These are phyloP conservation scores for Poa annua DNA, from an alignment of 176 grass and related monocot genomes.

Conservation along the genomic window DNA sequence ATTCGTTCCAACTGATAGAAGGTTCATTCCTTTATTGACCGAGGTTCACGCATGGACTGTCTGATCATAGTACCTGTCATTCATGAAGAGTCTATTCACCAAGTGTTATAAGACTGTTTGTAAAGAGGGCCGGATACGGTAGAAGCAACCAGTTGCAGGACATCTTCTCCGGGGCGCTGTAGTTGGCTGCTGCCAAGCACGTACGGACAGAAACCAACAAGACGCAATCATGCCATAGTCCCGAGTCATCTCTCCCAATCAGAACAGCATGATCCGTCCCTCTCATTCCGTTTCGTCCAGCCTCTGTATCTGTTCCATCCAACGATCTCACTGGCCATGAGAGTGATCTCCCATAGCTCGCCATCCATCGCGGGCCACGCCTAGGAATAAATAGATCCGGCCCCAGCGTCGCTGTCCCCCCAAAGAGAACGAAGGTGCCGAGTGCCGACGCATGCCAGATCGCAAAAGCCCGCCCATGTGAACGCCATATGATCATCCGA, in stretches of 20 bases:
- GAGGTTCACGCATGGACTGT: background rate
- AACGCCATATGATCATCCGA: constrained; percentile 6
- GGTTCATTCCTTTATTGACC: constrained; percentile 35
- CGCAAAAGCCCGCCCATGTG: constrained; percentile 32
- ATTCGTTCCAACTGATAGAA: constrained; percentile 48
- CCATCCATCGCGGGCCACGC: constrained; percentile 12
- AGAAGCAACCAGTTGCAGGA: too few relatives aligned
- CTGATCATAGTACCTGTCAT: background rate
- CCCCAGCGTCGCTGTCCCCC: constrained; percentile 9
- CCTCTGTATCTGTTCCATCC: constrained; percentile 17
- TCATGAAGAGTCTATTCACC: background rate
- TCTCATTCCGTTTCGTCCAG: background rate
- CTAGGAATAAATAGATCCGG: constrained; percentile 34
- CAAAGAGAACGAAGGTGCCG: constrained; percentile 10
- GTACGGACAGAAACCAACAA: constrained; percentile 17
- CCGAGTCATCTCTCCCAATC: constrained; percentile 11
- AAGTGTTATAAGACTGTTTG: too few relatives aligned
- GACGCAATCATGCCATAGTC: constrained; percentile 32
- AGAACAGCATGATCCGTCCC: constrained; percentile 4
- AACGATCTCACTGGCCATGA: constrained; percentile 44
- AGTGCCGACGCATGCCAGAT: constrained; percentile 27
- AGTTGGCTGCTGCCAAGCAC: too few relatives aligned
- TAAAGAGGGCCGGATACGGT: too few relatives aligned
- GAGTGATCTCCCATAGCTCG: constrained; percentile 20
- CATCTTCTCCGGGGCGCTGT: too few relatives aligned